These are phyloP conservation scores for Boletus vinaceobasis DNA, from an alignment of 768 basidiomycete genomes.

Conservation along the genomic window DNA sequence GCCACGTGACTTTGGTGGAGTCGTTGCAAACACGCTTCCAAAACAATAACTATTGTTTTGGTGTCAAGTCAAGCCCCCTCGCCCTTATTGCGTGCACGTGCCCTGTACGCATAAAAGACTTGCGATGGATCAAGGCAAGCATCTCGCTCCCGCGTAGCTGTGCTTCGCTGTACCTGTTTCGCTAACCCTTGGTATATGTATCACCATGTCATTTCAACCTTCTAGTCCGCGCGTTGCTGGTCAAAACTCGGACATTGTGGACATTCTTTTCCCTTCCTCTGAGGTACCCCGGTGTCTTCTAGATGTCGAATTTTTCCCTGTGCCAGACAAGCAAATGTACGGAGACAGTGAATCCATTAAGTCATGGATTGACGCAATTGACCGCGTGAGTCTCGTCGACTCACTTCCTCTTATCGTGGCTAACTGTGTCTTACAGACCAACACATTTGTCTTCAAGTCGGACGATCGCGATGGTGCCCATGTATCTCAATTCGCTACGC, in stretches of 20 bases:
- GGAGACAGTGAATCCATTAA: slow-evolving; percentile 20
- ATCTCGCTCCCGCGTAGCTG: slow-evolving; percentile 23
- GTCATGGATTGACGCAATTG: slow-evolving; percentile 27
- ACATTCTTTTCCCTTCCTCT: slow-evolving; percentile 15
- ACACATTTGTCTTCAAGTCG: slow-evolving; percentile 3
- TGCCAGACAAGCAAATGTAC: slow-evolving; percentile 21
- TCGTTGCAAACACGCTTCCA: not conserved
- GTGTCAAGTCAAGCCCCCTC: slow-evolving; percentile 8
- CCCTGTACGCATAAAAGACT: slow-evolving; percentile 18
- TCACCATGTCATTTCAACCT: slow-evolving; percentile 20
- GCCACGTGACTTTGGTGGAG: slow-evolving; percentile 21
- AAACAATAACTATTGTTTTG: slow-evolving; percentile 31
- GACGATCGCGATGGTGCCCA: not conserved
- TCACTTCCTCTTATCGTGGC: not conserved
- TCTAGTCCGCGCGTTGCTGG: slow-evolving; percentile 28
- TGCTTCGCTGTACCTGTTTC: slow-evolving; percentile 24
- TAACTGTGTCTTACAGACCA: slow-evolving; percentile 13
- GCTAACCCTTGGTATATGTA: slow-evolving; percentile 5
- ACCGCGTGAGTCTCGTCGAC: slow-evolving; percentile 16
- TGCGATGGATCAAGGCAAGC: not conserved
- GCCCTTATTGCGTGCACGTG: slow-evolving; percentile 4
- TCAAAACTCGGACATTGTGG: slow-evolving; percentile 17
- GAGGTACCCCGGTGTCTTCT: not conserved
- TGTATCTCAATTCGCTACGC: slow-evolving; percentile 16
- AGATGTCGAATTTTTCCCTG: slow-evolving; percentile 7